Conservation (phyloP, 495 filamentous ascomycete species). For the Neurospora intermedia region DNA sequence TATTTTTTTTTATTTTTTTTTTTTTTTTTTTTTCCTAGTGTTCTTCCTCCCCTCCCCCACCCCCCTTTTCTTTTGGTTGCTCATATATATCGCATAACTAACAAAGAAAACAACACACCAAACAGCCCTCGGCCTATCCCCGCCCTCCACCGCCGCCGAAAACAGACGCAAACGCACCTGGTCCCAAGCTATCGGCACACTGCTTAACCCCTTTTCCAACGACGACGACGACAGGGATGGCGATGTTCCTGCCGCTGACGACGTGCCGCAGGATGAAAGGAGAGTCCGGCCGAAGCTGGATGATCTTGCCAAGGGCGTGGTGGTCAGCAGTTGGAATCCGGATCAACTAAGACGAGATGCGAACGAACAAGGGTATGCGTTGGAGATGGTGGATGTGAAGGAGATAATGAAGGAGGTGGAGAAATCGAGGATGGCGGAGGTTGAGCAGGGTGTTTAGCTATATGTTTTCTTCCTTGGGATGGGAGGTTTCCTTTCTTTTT, state of each 20-base stretch:
- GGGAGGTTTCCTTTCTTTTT: too few relatives aligned
- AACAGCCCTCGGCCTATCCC: not conserved
- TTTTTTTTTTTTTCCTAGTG: not conserved
- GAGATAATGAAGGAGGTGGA: not conserved
- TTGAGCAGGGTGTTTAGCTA: not conserved
- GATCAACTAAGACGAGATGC: not conserved
- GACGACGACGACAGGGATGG: not conserved
- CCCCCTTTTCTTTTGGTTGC: too few relatives aligned
- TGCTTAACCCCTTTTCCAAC: not conserved
- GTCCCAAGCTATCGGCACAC: not conserved
- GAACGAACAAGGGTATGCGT: not conserved
- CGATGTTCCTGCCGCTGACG: not conserved
- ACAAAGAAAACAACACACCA: too few relatives aligned
- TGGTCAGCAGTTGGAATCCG: not conserved
- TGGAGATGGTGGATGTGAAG: not conserved
- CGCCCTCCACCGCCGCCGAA: not conserved
- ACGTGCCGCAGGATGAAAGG: not conserved
- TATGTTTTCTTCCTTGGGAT: not conserved
- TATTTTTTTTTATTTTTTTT: not conserved
- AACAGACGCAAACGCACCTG: not conserved
- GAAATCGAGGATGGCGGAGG: not conserved
- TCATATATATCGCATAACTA: too few relatives aligned
- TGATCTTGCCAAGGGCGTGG: not conserved
- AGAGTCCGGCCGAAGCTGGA: not conserved
- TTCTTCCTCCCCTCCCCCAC: too few relatives aligned